Conservation (phyloP, 306 rosid genomes). For the Ammopiptanthus mongolicus region DNA sequence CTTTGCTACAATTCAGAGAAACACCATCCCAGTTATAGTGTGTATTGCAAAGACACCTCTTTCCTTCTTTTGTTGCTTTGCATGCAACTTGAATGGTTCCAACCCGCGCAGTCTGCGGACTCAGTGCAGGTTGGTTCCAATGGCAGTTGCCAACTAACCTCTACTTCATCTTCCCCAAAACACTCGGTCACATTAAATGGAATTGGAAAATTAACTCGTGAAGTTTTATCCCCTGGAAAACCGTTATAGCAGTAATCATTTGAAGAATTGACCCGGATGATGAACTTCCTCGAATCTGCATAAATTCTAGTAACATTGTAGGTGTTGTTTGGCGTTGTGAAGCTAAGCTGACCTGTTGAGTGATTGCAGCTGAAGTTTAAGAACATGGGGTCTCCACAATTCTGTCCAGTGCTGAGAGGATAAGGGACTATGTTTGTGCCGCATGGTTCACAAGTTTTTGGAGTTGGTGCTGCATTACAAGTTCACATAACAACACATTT, state of each 20-base stretch:
- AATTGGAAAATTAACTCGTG: background rate
- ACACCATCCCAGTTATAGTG: background rate
- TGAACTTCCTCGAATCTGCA: background rate
- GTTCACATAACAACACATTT: background rate
- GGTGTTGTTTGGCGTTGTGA: background rate
- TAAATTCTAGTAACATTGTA: background rate
- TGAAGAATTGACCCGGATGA: background rate
- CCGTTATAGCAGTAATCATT: too few relatives aligned
- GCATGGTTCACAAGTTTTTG: slow-evolving; percentile 20
- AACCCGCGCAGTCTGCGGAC: background rate
- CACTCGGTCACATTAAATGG: background rate
- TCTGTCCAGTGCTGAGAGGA: slow-evolving; percentile 29
- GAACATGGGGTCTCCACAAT: slow-evolving; percentile 29
- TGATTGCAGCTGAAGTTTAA: background rate
- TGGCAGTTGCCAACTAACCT: slow-evolving; percentile 19
- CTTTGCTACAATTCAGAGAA: background rate
- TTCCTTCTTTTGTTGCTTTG: background rate
- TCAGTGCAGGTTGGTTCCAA: slow-evolving; percentile 3
- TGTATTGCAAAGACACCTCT: slow-evolving; percentile 19
- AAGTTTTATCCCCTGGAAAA: background rate
- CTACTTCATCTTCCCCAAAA: background rate
- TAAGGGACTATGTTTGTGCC: slow-evolving; percentile 34
- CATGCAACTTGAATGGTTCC: slow-evolving; percentile 35
- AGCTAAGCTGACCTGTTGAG: background rate
- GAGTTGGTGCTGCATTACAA: slow-evolving; percentile 6